A percentile compares a stretch with the other conserved stretches of the same genome.
Conservation (phyloP, 768 basidiomycete species). For the Suillus placidus region DNA sequence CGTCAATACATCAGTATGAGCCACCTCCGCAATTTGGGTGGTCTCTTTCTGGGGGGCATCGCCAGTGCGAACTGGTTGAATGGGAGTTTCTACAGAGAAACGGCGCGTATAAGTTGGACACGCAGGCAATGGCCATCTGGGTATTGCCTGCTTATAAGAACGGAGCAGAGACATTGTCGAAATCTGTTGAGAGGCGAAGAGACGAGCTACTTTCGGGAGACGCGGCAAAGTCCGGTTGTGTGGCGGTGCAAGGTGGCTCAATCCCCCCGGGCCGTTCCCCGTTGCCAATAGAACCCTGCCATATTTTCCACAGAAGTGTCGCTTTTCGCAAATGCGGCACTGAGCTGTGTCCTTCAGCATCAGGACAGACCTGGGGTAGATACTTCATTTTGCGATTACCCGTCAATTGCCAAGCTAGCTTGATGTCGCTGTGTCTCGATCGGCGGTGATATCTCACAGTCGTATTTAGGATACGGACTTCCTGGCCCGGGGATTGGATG, state of each 20-base stretch:
- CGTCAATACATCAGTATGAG: slow-evolving; percentile 62
- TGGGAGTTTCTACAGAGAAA: slow-evolving; percentile 22
- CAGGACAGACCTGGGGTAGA: background rate
- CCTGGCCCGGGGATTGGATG: background rate
- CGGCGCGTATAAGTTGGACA: slow-evolving; percentile 20
- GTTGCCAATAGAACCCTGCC: no score
- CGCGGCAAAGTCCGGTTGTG: slow-evolving; percentile 1
- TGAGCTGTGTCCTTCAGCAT: background rate
- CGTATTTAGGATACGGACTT: background rate
- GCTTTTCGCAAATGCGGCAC: background rate
- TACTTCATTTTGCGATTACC: background rate
- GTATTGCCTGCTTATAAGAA: slow-evolving; percentile 38
- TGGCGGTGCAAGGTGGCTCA: slow-evolving; percentile 1
- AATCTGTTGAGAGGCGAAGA: slow-evolving; percentile 1
- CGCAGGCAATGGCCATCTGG: slow-evolving; percentile 22
- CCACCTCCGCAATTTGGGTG: slow-evolving; percentile 45
- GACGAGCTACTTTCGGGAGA: background rate
- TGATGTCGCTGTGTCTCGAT: no score
- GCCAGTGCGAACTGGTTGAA: slow-evolving; percentile 25
- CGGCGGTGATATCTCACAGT: background rate
- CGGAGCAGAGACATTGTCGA: slow-evolving; percentile 60
- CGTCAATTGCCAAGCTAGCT: background rate
- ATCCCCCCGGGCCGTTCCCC: no score
- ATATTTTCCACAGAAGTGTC: no score
- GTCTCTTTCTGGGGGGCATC: slow-evolving; percentile 25